Percentiles rank a stretch among this genome's conserved stretches.
These are phyloP conservation scores for Ricinus communis DNA, from an alignment of 345 rosid species.

Conservation along the genomic window DNA sequence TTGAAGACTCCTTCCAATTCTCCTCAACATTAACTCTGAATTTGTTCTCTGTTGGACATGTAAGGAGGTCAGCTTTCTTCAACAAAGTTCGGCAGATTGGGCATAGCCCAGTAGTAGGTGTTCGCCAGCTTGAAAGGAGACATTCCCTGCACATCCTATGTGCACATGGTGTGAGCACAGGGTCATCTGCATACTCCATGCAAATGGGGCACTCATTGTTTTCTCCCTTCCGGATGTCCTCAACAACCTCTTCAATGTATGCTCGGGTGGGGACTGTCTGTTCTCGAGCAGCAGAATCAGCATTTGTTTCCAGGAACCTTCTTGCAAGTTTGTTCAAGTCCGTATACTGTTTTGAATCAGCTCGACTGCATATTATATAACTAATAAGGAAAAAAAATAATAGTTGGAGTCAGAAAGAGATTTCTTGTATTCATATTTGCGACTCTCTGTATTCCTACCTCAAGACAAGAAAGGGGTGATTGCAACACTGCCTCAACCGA, in stretches of 20 bases:
- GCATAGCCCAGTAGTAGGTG: conserved; percentile 45
- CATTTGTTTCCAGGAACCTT: conserved; percentile 51
- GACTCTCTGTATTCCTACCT: conserved; percentile 39
- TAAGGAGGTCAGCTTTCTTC: conserved; percentile 48
- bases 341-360: conserved; percentile 49
- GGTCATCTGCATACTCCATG: conserved; percentile 64
- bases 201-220: conserved; percentile 64
- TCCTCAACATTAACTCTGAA: conserved; percentile 54
- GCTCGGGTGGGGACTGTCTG: conserved; percentile 42
- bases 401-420: neutral
- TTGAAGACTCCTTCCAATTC: conserved; percentile 71
- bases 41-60: conserved; percentile 54
- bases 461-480: conserved; percentile 73
- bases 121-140: conserved; percentile 59
- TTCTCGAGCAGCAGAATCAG: conserved; percentile 24
- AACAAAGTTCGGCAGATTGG: conserved; percentile 52
- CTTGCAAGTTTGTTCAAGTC: conserved; percentile 61
- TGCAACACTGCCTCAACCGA: conserved; percentile 73
- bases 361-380: conserved; percentile 30
- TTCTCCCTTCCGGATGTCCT: conserved; percentile 48
- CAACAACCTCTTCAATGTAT: conserved; percentile 54
- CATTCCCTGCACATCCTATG: conserved; percentile 74
- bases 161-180: conserved; percentile 68
- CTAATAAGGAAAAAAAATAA: neutral
- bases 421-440: neutral